Conservation (phyloP, 106 monocot species). For the Phalaenopsis aphrodite region DNA sequence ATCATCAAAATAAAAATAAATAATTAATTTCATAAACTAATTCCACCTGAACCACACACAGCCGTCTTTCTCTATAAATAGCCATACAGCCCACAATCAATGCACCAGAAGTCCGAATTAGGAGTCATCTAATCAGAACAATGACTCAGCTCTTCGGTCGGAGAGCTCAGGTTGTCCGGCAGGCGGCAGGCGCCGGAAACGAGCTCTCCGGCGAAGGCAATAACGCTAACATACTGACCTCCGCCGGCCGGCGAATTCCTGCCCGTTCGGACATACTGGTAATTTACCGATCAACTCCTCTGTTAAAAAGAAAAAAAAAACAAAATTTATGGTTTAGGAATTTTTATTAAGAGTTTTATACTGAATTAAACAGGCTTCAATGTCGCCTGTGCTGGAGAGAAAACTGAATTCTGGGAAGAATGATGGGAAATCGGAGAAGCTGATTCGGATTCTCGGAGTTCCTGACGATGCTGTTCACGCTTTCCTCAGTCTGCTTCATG, state of each 20-base stretch:
- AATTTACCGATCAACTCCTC: not conserved
- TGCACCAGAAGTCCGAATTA: too few species aligned
- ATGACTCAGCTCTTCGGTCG: not conserved
- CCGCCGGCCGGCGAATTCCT: conserved; percentile 15
- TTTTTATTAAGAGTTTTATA: too few species aligned
- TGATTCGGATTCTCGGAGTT: conserved; percentile 45
- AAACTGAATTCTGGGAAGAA: conserved; percentile 11
- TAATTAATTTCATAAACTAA: too few species aligned
- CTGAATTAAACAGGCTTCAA: conserved; percentile 18
- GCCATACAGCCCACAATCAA: too few species aligned
- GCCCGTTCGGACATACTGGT: conserved; percentile 28
- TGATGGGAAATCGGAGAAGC: conserved; percentile 2
- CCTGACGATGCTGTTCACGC: conserved; percentile 46
- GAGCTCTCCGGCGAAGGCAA: not conserved
- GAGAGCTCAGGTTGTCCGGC: not conserved
- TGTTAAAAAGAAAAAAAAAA: too few species aligned
- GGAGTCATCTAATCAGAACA: not conserved
- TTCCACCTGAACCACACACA: too few species aligned
- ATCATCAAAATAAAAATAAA: too few species aligned
- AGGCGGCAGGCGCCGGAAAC: not conserved
- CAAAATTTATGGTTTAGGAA: not conserved
- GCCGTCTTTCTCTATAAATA: too few species aligned
- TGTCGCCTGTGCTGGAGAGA: conserved; percentile 48
- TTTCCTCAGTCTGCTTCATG: conserved; percentile 39
- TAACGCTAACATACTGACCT: conserved; percentile 21